Percentiles rank a stretch among this genome's conserved stretches.
Conservation (phyloP, 768 basidiomycete genomes). For the Artomyces pyxidatus region DNA sequence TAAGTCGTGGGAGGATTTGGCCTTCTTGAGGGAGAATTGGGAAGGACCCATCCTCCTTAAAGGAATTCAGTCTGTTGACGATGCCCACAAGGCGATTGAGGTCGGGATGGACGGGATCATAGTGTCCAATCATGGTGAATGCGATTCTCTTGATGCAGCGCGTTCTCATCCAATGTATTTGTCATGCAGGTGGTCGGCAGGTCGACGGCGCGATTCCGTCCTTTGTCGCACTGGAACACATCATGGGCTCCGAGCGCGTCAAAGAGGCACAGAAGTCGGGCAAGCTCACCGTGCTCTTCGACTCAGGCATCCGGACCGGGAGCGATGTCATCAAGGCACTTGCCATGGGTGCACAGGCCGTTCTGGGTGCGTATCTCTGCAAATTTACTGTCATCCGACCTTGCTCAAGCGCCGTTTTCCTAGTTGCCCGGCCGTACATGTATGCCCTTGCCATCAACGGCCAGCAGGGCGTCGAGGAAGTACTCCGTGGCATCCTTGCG, state of each 20-base stretch:
- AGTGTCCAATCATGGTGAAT: conserved; percentile 72
- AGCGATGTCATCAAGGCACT: conserved; percentile 80
- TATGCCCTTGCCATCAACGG: conserved; percentile 68
- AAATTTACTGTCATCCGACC: background rate
- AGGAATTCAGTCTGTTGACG: conserved; percentile 63
- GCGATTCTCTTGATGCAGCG: background rate
- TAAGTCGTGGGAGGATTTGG: conserved; percentile 63
- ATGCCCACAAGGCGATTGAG: conserved; percentile 64
- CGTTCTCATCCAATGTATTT: background rate
- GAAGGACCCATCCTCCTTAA: conserved; percentile 71
- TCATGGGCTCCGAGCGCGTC: conserved; percentile 56
- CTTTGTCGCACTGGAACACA: conserved; percentile 59
- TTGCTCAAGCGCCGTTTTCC: background rate
- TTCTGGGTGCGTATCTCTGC: conserved; percentile 47
- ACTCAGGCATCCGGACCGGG: conserved; percentile 78
- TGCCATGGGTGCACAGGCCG: conserved; percentile 78
- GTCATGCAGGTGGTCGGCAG: conserved; percentile 52
- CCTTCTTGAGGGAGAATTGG: conserved; percentile 65
- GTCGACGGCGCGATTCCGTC: conserved; percentile 74
- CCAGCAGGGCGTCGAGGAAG: conserved; percentile 67
- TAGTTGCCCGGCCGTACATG: conserved; percentile 69
- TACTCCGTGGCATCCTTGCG: conserved; percentile 57
- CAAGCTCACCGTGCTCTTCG: conserved; percentile 62
- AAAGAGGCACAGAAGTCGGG: conserved; percentile 49
- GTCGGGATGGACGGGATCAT: conserved; percentile 63